Percentiles rank a stretch among this genome's conserved stretches.
phyloP scores from a whole-genome alignment of 2,329 filamentous ascomycete genomes.

The Paracamarosporium sp. region DNA sequence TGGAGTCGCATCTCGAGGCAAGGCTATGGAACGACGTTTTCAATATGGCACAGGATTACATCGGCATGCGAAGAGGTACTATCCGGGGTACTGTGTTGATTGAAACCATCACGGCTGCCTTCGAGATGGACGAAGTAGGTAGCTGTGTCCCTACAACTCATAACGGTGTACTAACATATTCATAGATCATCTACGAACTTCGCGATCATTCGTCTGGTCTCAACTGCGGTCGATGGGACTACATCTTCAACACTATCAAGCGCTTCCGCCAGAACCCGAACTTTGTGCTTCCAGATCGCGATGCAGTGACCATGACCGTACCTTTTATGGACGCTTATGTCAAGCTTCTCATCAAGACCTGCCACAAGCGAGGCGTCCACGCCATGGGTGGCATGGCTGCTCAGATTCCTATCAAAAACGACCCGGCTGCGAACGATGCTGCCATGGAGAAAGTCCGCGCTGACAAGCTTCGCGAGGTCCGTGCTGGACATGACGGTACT shows the following conservation, averaged over 20 bases:
- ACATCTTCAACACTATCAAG: conserved; percentile 99
- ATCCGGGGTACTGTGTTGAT: conserved; percentile 96
- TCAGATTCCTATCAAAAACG: conserved; percentile 98
- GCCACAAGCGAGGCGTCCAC: conserved; percentile 95
- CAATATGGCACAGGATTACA: conserved; percentile 92
- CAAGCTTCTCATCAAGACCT: conserved; percentile 96
- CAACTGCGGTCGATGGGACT: conserved; percentile 99
- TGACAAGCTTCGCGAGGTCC: conserved; percentile 95
- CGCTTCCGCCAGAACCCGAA: conserved; percentile 95
- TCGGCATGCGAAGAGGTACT: conserved; percentile 87
- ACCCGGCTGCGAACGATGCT: conserved; percentile 86
- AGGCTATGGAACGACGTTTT: conserved; percentile 98
- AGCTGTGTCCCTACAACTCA: neutral
- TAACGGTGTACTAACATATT: conserved; percentile 19
- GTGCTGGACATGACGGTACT: conserved; percentile 93
- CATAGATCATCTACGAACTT: conserved; percentile 93
- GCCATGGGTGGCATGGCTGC: conserved; percentile 99
- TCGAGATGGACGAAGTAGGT: conserved; percentile 92
- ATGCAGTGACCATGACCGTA: conserved; percentile 93
- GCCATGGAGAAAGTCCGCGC: conserved; percentile 93
- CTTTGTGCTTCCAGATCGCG: conserved; percentile 92
- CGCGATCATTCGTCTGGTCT: conserved; percentile 94
- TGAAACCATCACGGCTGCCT: conserved; percentile 96
- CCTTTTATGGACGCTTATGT: conserved; percentile 99
- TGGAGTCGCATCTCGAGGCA: conserved; percentile 97